Evolutionary conservation across 2,329 filamentous ascomycete species (phyloP), one percentile per base, ranked within the genome.

Genomic region (Orbilia blumenaviensis): DNA sequence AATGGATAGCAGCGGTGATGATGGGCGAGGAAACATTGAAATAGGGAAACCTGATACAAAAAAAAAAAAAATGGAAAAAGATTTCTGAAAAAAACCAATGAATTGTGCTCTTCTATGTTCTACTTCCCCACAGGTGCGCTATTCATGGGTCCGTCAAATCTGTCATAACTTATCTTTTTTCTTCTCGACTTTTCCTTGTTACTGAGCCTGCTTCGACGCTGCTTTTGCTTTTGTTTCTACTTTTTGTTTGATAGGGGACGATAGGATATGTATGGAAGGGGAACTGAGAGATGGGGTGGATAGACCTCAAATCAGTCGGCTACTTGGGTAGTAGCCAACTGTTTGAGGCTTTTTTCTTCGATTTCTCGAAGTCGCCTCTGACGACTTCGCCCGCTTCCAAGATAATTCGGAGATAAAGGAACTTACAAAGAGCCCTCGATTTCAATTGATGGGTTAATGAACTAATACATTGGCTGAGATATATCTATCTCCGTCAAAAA

Each of bases 1-100:
- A 56, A 62, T 71, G 56, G 58, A 71, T 71, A 63, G 52, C 32
- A 12, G 52, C 52, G 29, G 50, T 63, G 21, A 71, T 71, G 66
- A 56, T 46, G 50, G 29, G 34, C 29, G 42, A 50, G 18, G 42
- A 29, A n/a, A 14, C 14, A 23, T 56, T 21, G 23, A 52, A 36
- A 29, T 16, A 36, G 21, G 12, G 38, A 7, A 46, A 46, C 14
- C 3, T 32, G 25, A 9, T 16, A 25, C 23, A 21, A 25, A 23
- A 44, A 29, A 27, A 44, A 44, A n/a, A 25, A 52, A 52, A 4
- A 66, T 12, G 32, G 32, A 42, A 34, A 44, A 44, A 63, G 21
- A 50, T 27, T 16, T n/a, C n/a, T 32, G 10, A 58, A 56, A 56
- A 46, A 34, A 56, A 14, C 25, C 8, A 42, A 41, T 61, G 64